Evolutionary conservation across 1,284 basidiomycete species (phyloP).

Genomic region (Trichosporon sp.): DNA sequence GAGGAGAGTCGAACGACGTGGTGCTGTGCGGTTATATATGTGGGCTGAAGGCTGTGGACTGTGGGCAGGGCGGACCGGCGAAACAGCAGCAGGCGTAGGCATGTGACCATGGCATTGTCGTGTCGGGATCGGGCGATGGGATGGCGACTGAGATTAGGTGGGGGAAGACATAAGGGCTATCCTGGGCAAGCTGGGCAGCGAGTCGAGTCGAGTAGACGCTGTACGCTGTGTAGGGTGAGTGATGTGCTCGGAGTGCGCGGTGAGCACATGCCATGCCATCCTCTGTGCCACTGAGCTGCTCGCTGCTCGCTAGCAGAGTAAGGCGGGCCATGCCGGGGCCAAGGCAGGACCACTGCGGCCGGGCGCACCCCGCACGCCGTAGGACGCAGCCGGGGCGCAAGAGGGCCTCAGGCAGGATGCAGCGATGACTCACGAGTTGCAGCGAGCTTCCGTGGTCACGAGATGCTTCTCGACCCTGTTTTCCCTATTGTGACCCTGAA

Average conservation of each 20-base stretch:
- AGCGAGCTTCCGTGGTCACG: constrained; percentile 1
- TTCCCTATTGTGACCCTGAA: background rate
- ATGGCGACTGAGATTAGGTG: background rate
- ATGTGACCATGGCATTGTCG: background rate
- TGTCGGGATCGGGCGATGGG: background rate
- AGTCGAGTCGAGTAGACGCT: background rate
- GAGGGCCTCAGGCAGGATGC: background rate
- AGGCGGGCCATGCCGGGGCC: too few relatives aligned
- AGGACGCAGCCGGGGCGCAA: too few relatives aligned
- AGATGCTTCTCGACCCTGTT: background rate
- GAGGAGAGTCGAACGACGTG: background rate
- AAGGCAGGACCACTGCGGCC: too few relatives aligned
- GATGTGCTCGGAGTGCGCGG: background rate
- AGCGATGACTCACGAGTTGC: background rate
- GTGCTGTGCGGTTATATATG: background rate
- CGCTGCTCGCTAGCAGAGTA: too few relatives aligned
- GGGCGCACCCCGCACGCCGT: too few relatives aligned
- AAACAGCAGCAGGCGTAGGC: too few relatives aligned
- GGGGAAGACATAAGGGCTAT: constrained; percentile 4
- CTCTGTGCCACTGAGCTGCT: too few relatives aligned
- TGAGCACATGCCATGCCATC: background rate
- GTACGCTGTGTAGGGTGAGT: background rate
- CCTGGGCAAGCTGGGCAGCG: background rate
- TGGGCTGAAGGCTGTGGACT: too few relatives aligned
- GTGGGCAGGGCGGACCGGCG: too few relatives aligned